phyloP scores from a whole-genome alignment of 2,329 filamentous ascomycete genomes.

The Curvularia sp. region DNA sequence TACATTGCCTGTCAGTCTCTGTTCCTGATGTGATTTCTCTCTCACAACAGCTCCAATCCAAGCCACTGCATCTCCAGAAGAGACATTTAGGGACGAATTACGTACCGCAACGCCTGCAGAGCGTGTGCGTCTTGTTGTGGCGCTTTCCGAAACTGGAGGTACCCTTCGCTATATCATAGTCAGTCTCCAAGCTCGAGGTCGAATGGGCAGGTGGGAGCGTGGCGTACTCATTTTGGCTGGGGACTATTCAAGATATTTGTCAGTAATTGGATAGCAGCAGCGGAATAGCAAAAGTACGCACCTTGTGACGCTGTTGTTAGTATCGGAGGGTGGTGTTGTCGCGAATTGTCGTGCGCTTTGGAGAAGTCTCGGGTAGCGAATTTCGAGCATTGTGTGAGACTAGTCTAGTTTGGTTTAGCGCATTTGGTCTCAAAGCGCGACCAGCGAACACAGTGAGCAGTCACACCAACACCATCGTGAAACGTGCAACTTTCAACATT shows the following conservation, averaged over 20 bases:
- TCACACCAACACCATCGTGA: slow-evolving; percentile 6
- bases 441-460: not conserved
- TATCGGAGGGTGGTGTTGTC: slow-evolving; percentile 36
- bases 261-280: slow-evolving; percentile 27
- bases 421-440: not conserved
- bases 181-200: slow-evolving; percentile 50
- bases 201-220: slow-evolving; percentile 33
- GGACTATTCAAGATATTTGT: slow-evolving; percentile 45
- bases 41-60: slow-evolving; percentile 8
- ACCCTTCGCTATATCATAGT: slow-evolving; percentile 69
- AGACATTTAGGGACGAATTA: slow-evolving; percentile 47
- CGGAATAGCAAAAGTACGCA: slow-evolving; percentile 27
- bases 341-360: slow-evolving; percentile 26
- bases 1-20: slow-evolving; percentile 43
- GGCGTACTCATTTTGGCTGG: slow-evolving; percentile 67
- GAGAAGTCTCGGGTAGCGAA: slow-evolving; percentile 18
- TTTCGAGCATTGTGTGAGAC: slow-evolving; percentile 21
- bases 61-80: slow-evolving; percentile 19
- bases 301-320: slow-evolving; percentile 51
- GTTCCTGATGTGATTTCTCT: slow-evolving; percentile 19
- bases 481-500: not conserved
- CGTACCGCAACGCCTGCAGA: slow-evolving; percentile 98
- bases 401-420: slow-evolving; percentile 18
- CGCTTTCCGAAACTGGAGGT: slow-evolving; percentile 77
- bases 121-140: slow-evolving; percentile 98